Evolutionary conservation across 2,329 filamentous ascomycete species (phyloP).

Genomic region (Nothopassalora personata): DNA sequence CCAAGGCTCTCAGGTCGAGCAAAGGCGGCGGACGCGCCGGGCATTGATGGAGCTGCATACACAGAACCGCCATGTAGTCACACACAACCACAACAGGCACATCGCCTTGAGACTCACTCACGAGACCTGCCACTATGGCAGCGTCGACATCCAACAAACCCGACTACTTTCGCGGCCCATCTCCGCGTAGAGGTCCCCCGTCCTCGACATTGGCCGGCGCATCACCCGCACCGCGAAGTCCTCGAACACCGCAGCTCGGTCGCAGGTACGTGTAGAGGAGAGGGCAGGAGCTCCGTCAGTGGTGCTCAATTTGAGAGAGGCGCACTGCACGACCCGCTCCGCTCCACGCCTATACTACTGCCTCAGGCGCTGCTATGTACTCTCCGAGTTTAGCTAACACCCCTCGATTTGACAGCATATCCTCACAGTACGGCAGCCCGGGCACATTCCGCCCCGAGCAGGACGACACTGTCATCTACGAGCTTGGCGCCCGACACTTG

Average conservation of each 20-base stretch:
- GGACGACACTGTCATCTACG: constrained; percentile 78
- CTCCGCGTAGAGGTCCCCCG: background rate
- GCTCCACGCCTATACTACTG: too few species aligned
- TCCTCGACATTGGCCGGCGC: background rate
- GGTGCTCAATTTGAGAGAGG: too few species aligned
- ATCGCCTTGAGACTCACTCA: background rate
- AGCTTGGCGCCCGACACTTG: constrained; percentile 73
- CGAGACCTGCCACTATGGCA: constrained; percentile 13
- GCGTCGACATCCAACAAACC: constrained; percentile 8
- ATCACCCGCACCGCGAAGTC: constrained; percentile 29
- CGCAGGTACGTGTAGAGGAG: constrained; percentile 26
- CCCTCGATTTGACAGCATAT: constrained; percentile 43
- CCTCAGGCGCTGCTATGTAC: too few species aligned
- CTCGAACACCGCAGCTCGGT: constrained; percentile 54
- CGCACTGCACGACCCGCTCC: too few species aligned
- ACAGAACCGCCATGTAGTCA: background rate
- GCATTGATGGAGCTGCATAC: background rate
- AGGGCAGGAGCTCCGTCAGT: too few species aligned
- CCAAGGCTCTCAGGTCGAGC: background rate
- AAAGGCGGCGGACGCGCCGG: background rate
- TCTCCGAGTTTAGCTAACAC: too few species aligned
- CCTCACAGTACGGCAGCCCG: constrained; percentile 53
- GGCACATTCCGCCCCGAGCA: constrained; percentile 58
- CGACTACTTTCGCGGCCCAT: constrained; percentile 13
- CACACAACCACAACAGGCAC: background rate